phyloP scores from a whole-genome alignment of 164 flowering plant genomes.

The Vitis labrusca region DNA sequence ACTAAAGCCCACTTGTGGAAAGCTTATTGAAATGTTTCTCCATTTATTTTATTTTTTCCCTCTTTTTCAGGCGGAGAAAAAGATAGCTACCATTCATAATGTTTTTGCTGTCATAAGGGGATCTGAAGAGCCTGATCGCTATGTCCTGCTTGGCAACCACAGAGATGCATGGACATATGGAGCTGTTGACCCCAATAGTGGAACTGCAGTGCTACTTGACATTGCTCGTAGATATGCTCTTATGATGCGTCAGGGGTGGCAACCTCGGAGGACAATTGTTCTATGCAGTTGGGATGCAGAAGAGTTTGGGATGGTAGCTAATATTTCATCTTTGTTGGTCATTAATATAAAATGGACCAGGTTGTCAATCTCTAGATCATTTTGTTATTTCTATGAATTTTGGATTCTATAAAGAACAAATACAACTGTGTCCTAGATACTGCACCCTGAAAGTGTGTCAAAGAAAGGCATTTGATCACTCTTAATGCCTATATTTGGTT shows the following conservation, averaged over 20 bases:
- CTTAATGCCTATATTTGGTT: background rate
- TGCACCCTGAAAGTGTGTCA: background rate
- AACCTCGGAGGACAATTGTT: constrained; percentile 78
- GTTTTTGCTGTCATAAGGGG: constrained; percentile 83
- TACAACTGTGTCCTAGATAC: background rate
- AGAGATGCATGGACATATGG: constrained; percentile 99
- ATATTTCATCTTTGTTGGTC: constrained; percentile 10
- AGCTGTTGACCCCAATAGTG: constrained; percentile 98
- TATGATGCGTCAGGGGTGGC: constrained; percentile 69
- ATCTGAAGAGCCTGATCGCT: constrained; percentile 82
- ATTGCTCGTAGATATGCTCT: constrained; percentile 72
- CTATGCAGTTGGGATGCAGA: constrained; percentile 99
- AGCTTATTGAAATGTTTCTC: no score
- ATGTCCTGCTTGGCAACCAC: constrained; percentile 92
- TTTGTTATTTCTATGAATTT: background rate
- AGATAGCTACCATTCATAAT: constrained; percentile 56
- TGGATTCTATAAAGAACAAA: background rate
- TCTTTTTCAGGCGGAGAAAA: constrained; percentile 64
- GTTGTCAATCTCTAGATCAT: background rate
- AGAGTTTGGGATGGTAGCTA: constrained; percentile 98
- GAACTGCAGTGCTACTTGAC: constrained; percentile 92
- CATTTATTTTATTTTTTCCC: background rate
- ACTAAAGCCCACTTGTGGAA: no score
- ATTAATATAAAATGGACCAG: background rate
- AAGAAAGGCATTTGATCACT: background rate